These are phyloP conservation scores for Mucor velutinosus DNA, from an alignment of 371 early-diverging fungal species.

Conservation along the genomic window DNA sequence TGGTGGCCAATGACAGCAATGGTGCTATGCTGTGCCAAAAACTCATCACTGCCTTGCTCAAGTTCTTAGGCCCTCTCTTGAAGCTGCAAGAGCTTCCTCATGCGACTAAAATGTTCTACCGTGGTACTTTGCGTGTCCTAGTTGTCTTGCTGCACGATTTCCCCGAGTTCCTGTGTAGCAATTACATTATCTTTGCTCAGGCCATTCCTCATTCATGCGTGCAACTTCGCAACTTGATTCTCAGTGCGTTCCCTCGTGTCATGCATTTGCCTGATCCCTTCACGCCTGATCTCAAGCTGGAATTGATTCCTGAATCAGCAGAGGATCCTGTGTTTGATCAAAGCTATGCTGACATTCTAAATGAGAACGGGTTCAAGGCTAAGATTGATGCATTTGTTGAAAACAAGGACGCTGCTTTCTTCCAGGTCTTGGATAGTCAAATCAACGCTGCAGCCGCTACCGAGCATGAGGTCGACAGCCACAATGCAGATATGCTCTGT, in stretches of 20 bases:
- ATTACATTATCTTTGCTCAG: constrained; percentile 86
- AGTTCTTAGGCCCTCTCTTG: constrained; percentile 87
- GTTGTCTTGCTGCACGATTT: constrained; percentile 94
- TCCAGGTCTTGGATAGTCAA: constrained; percentile 27
- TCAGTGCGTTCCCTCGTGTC: constrained; percentile 91
- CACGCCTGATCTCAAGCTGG: constrained; percentile 88
- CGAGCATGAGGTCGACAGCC: constrained; percentile 29
- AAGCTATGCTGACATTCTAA: constrained; percentile 66
- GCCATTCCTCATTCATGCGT: constrained; percentile 90
- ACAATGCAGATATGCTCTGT: constrained; percentile 59
- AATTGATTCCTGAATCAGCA: constrained; percentile 77
- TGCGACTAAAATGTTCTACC: constrained; percentile 83
- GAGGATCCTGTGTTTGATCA: constrained; percentile 32
- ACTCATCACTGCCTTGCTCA: constrained; percentile 78
- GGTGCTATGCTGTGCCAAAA: constrained; percentile 86
- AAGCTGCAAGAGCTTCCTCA: constrained; percentile 57
- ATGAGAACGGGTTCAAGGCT: constrained; percentile 56
- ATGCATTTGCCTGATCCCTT: constrained; percentile 97
- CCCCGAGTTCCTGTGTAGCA: constrained; percentile 93
- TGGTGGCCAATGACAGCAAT: constrained; percentile 47
- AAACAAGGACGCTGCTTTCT: constrained; percentile 45
- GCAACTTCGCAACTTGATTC: constrained; percentile 92
- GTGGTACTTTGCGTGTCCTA: constrained; percentile 87
- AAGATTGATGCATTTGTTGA: constrained; percentile 72
- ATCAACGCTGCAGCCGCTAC: constrained; percentile 30